Evolutionary conservation across 2,329 filamentous ascomycete genomes (phyloP), one percentile per base, ranked within the genome.

Genomic region (Penicillium sp.): DNA sequence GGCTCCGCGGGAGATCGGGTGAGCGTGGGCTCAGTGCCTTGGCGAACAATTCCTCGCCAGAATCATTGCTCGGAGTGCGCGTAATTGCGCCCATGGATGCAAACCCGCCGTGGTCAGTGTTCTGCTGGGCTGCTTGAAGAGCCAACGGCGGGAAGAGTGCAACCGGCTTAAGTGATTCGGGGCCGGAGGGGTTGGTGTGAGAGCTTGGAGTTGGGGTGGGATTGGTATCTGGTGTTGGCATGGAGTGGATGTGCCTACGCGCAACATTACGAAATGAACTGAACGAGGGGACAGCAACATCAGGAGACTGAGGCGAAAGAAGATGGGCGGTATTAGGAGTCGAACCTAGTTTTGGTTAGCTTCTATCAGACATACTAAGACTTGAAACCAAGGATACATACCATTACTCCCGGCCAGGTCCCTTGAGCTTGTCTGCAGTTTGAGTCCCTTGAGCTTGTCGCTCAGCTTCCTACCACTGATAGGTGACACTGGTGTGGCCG

Each of bases 21-120:
- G 89, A 92, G 48, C 91, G 81, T 1, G 91, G 91, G 67, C 89
- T 93, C 76, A 96, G 85, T 1, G 90, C 91, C 50, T 96, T 82
- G 0, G 91, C 91, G 69, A 97, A 97, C 2, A 96, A 79, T 38
- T 89, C 92, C 56, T 96, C 91, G 62, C 91, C 88, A 0, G 82
- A 83, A 38, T 87, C 84, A 6, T 64, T 59, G 71, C 57, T 72
- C 46, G 56, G 62, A 36, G 55, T 76, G 70, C 57, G 67, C 17
- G 70, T 62, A n/a, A 73, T 56, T 1, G 60, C 42, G 4, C 19
- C 49, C 26, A 61, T 57, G 1, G 57, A 37, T 8, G 70, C 52
- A 48, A 72, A 65, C 1, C 65, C 58, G 9, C 58, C 66, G 12
- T 41, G 33, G 0, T 67, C 61, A 48, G 49, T 61, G 14, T 22